These are phyloP conservation scores for Russula lepida DNA, from an alignment of 768 basidiomycete species.

Conservation along the genomic window DNA sequence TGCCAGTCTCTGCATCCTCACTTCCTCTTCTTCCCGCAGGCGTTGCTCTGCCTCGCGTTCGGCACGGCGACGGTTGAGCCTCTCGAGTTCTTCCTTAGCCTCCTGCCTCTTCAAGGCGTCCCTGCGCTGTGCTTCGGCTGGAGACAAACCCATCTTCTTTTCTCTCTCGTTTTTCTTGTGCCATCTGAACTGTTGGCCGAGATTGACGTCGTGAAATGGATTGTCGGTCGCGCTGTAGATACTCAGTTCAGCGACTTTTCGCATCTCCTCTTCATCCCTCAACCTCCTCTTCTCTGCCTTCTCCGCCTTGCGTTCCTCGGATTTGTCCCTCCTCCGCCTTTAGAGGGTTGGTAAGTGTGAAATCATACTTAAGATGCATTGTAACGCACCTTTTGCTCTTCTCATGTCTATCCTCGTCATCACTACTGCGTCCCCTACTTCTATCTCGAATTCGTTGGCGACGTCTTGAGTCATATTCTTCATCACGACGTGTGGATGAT, in stretches of 20 bases:
- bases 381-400: conserved; percentile 41
- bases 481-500: conserved; percentile 2
- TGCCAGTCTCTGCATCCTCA: conserved; percentile 77
- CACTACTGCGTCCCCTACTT: conserved; percentile 29
- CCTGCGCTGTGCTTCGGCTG: conserved; percentile 67
- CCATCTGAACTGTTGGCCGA: conserved; percentile 96
- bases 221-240: conserved; percentile 96
- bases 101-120: conserved; percentile 81
- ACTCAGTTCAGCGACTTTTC: conserved; percentile 88
- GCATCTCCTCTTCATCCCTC: conserved; percentile 81
- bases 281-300: conserved; percentile 83
- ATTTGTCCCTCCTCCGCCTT: conserved; percentile 80
- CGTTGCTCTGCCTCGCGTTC: conserved; percentile 87
- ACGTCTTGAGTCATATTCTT: conserved; percentile 22
- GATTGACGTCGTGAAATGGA: conserved; percentile 96
- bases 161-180: conserved; percentile 98
- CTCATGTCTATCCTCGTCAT: conserved; percentile 19
- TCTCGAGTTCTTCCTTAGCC: conserved; percentile 91
- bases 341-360: background rate
- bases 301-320: conserved; percentile 75
- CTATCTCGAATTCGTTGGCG: conserved; percentile 25
- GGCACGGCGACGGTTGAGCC: conserved; percentile 81
- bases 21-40: conserved; percentile 87
- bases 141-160: conserved; percentile 71
- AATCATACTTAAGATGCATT: background rate